A percentile compares a stretch with the other conserved stretches of the same genome.
These are phyloP conservation scores for Endocarpon pusillum DNA, from an alignment of 495 filamentous ascomycete genomes.

Conservation along the genomic window DNA sequence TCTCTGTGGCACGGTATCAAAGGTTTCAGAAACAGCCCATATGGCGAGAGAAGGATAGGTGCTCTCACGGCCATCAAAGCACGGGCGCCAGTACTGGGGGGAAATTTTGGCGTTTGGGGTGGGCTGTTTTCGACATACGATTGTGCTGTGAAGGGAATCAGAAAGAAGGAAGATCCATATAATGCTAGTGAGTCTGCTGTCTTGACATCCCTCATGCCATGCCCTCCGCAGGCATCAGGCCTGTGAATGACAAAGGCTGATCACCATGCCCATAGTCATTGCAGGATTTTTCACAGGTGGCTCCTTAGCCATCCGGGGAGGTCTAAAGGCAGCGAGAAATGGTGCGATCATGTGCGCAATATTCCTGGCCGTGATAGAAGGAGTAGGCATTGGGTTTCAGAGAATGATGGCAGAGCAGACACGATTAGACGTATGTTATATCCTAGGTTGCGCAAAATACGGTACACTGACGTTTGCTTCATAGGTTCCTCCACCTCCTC, in stretches of 20 bases:
- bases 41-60: slow-evolving; percentile 89
- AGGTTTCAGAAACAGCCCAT: slow-evolving; percentile 75
- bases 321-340: slow-evolving; percentile 74
- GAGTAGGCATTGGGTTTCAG: slow-evolving; percentile 92
- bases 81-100: slow-evolving; percentile 83
- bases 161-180: slow-evolving; percentile 94
- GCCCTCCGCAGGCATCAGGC: slow-evolving; percentile 1
- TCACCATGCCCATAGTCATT: slow-evolving; percentile 32
- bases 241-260: not conserved
- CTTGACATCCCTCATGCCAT: not conserved
- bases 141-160: slow-evolving; percentile 89
- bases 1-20: slow-evolving; percentile 97
- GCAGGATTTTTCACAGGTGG: slow-evolving; percentile 97
- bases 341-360: slow-evolving; percentile 91
- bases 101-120: slow-evolving; percentile 97
- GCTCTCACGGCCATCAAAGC: slow-evolving; percentile 95
- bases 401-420: slow-evolving; percentile 90
- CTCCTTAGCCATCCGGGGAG: slow-evolving; percentile 75
- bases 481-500: slow-evolving; percentile 1
- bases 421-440: slow-evolving; percentile 50
- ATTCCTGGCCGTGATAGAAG: slow-evolving; percentile 88
- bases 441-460: not conserved
- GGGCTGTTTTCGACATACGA: slow-evolving; percentile 89
- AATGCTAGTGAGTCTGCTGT: slow-evolving; percentile 56
- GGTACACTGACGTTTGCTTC: not conserved